A percentile compares a stretch with the other conserved stretches of the same genome.
These are phyloP conservation scores for Saraca asoca DNA, from an alignment of 331 rosid species.

Conservation along the genomic window DNA sequence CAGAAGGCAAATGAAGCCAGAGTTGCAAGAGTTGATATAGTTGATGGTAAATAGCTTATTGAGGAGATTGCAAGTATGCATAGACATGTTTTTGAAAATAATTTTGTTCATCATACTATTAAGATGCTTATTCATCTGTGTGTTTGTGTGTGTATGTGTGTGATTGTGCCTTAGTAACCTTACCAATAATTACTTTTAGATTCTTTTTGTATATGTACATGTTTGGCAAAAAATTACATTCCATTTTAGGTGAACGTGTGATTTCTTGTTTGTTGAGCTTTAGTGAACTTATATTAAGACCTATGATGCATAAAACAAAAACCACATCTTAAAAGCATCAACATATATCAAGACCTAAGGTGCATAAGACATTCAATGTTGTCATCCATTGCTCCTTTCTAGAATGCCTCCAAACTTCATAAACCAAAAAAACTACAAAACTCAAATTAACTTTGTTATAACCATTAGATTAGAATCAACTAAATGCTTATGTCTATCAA, in stretches of 20 bases:
- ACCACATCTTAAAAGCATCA: no score
- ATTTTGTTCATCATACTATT: conserved; percentile 18
- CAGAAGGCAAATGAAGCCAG: conserved; percentile 95
- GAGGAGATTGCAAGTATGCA: conserved; percentile 86
- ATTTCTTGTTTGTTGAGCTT: no score
- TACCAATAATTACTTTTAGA: background rate
- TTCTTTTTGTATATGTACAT: background rate
- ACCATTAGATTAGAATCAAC: no score
- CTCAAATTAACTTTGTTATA: no score
- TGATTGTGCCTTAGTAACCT: background rate
- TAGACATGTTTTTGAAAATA: conserved; percentile 34
- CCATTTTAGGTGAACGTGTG: conserved; percentile 1
- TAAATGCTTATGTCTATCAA: no score
- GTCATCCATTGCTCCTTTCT: no score
- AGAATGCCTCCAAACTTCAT: no score
- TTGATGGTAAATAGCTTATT: conserved; percentile 89
- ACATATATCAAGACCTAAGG: no score
- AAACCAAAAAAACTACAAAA: no score
- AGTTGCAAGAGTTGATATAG: conserved; percentile 98
- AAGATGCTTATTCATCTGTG: conserved; percentile 4
- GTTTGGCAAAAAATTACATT: conserved; percentile 1
- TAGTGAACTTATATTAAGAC: no score
- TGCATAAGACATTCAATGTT: no score
- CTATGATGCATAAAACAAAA: no score
- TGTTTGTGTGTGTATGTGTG: background rate